phyloP scores from a whole-genome alignment of 352 stramenopile species.

The Phytophthora sojae region DNA sequence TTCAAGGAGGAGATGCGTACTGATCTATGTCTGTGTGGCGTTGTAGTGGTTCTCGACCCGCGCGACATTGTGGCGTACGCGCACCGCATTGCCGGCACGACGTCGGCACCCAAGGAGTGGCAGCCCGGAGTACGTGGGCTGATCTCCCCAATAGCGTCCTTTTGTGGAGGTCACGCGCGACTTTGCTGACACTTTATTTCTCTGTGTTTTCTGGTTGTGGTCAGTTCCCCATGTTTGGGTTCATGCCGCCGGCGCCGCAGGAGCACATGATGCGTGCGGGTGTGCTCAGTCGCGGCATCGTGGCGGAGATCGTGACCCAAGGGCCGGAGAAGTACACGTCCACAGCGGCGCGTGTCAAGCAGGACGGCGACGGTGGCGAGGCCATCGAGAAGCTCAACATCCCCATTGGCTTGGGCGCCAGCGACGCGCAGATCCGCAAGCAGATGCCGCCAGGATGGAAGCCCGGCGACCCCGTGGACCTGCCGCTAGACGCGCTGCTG shows the following conservation, averaged over 20 bases:
- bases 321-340: slow-evolving; percentile 74
- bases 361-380: slow-evolving; percentile 30
- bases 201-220: slow-evolving; percentile 6
- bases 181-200: neutral
- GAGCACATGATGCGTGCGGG: slow-evolving; percentile 88
- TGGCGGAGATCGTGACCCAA: slow-evolving; percentile 83
- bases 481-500: slow-evolving; percentile 77
- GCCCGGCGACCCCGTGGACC: slow-evolving; percentile 77
- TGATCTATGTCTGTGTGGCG: neutral
- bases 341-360: slow-evolving; percentile 43
- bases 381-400: slow-evolving; percentile 61
- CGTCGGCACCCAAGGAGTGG: slow-evolving; percentile 77
- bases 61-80: slow-evolving; percentile 81
- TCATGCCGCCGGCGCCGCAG: slow-evolving; percentile 84
- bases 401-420: slow-evolving; percentile 73
- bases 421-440: slow-evolving; percentile 75
- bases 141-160: neutral
- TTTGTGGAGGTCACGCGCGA: too few species aligned
- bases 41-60: slow-evolving; percentile 69
- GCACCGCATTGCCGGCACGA: slow-evolving; percentile 82
- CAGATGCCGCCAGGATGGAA: slow-evolving; percentile 85
- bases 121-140: slow-evolving; percentile 65
- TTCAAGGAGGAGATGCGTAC: too few species aligned
- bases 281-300: slow-evolving; percentile 81
- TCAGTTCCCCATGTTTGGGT: slow-evolving; percentile 89